Conservation (phyloP, 2,329 filamentous ascomycete genomes). For the Catunica adiposa region DNA sequence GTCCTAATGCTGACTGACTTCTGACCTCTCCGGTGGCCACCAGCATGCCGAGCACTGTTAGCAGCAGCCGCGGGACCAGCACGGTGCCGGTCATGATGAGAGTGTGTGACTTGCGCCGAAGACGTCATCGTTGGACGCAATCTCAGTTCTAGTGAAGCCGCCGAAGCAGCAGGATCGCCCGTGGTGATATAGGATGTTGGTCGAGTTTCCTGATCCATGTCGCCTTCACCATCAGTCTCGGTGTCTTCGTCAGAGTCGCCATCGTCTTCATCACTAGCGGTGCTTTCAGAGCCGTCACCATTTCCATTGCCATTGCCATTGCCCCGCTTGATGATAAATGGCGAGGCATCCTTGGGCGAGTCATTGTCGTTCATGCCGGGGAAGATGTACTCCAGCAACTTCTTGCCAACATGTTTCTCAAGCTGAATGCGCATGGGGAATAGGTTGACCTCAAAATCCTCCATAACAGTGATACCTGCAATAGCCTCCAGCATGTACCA, state of each 20-base stretch:
- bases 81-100: conserved; percentile 3
- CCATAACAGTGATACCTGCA: conserved; percentile 90
- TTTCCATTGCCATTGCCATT: conserved; percentile 10
- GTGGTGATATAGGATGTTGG: conserved; percentile 44
- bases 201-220: conserved; percentile 32
- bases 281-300: not conserved
- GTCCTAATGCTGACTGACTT: conserved; percentile 35
- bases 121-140: conserved; percentile 64
- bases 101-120: conserved; percentile 4
- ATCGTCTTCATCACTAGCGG: conserved; percentile 22
- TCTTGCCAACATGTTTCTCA: conserved; percentile 81
- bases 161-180: conserved; percentile 6
- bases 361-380: conserved; percentile 53
- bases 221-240: conserved; percentile 4
- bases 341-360: conserved; percentile 40
- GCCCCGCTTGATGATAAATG: conserved; percentile 36
- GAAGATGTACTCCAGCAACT: conserved; percentile 94
- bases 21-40: conserved; percentile 17
- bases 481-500: conserved; percentile 99
- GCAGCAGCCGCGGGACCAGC: not conserved
- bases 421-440: conserved; percentile 89
- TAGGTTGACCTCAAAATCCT: conserved; percentile 87
- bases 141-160: conserved; percentile 46
- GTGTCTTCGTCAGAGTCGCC: conserved; percentile 20
- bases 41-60: conserved; percentile 2